Base-by-base conservation (phyloP, 345 rosid genomes). In the Noccaea bulbosa region DNA sequence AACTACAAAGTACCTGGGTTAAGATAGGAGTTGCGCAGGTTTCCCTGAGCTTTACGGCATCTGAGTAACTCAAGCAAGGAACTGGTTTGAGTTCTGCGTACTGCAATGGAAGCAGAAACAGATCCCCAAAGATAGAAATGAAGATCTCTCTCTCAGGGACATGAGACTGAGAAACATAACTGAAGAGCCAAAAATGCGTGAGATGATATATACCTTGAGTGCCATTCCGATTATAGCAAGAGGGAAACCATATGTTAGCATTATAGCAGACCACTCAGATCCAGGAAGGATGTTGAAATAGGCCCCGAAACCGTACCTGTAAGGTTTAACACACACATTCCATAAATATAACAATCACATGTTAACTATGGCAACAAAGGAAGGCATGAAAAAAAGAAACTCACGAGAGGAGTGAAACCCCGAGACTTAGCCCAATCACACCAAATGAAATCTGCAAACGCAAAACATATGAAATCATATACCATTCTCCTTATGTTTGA, bases 161-260 rank as follows among this genome's bases (percentile, higher is more conserved):
- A 17, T 17, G 20, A 17, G 20, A 17, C 20, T 20, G 22, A 20
- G 22, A 20, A 20, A 20, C 2, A 1, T 20, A 20, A 27, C 30
- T 6, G 9, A 38, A 64, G 35, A 33, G 24, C 2, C 30, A 27
- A n/a, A n/a, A 12, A 15, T 24, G 12, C 8, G 4, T 59, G 45
- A 69, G 72, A 72, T 65, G 58, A 7, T 6, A 17, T 73, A 86
- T 80, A 91, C 97, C 97, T 94, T 91, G 78, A 94, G 88, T 52
- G 97, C 97, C 99, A 94, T 94, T 65, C 99, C 99, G 2, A 94
- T 94, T 17, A 94, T 84, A 40, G 99, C 93, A 71, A 91, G 96
- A 32, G 99, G 99, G 65, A 94, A 94, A 37, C 99, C 95, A 81
- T 94, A 94, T 1, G 99, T 94, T 24, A 94, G 79, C 97, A 91